Conservation (phyloP, 2,329 filamentous ascomycete species). For the Aurifilum marmelostoma region DNA sequence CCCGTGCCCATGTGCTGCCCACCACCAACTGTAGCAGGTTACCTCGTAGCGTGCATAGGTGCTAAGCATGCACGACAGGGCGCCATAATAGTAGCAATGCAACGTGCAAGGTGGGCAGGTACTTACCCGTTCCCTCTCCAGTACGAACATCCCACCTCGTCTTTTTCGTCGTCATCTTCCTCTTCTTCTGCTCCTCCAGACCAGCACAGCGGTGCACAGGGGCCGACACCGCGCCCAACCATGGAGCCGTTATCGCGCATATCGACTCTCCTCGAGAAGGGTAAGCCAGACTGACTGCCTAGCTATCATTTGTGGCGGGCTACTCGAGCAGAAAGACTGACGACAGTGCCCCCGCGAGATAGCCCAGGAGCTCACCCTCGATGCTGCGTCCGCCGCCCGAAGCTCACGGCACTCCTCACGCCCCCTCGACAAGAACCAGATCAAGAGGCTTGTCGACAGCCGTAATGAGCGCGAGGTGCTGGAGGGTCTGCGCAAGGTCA, state of each 20-base stretch:
- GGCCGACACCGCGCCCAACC: neutral
- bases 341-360: constrained; percentile 30
- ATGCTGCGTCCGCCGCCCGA: constrained; percentile 89
- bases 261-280: constrained; percentile 91
- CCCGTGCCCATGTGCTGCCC: neutral
- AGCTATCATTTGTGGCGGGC: neutral
- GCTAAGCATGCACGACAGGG: neutral
- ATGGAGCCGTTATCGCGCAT: constrained; percentile 98
- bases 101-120: no score
- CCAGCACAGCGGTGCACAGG: neutral
- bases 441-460: constrained; percentile 94
- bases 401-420: constrained; percentile 63
- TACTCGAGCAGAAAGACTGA: constrained; percentile 23
- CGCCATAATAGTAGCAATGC: no score
- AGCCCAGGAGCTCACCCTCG: constrained; percentile 96
- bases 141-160: neutral
- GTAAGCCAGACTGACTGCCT: constrained; percentile 54
- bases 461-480: constrained; percentile 90
- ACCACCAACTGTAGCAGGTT: constrained; percentile 3
- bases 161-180: no score
- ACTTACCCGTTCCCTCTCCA: neutral
- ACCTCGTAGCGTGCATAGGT: neutral
- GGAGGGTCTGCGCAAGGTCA: constrained; percentile 86
- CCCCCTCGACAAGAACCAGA: constrained; percentile 75
- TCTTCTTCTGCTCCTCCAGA: neutral